A percentile compares a stretch with the other conserved stretches of the same genome.
These are phyloP conservation scores for Fagopyrum esculentum DNA, from an alignment of 148 eudicot genomes.

Conservation along the genomic window DNA sequence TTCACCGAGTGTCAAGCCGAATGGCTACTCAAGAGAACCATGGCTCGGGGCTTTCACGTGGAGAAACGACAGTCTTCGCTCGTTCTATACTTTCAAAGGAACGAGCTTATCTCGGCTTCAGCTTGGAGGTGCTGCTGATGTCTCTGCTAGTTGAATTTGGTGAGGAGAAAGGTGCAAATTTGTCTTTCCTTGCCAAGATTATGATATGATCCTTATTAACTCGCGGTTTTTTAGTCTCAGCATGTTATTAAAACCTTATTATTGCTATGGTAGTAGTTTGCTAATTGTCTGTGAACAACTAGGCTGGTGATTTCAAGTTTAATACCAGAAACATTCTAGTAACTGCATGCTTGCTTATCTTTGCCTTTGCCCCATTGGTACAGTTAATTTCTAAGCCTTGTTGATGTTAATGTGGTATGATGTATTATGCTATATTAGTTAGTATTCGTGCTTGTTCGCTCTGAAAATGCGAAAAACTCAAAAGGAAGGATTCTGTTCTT, in stretches of 20 bases:
- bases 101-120: conserved; percentile 78
- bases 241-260: background rate
- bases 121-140: conserved; percentile 80
- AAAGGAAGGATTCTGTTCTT: background rate
- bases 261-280: conserved; percentile 11
- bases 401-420: background rate
- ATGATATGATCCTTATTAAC: background rate
- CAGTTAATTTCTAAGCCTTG: conserved; percentile 13
- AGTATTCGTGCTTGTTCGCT: background rate
- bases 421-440: background rate
- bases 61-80: conserved; percentile 84
- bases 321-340: conserved; percentile 9
- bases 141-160: background rate
- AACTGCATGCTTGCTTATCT: background rate
- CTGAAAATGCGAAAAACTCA: background rate
- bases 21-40: conserved; percentile 75
- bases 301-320: conserved; percentile 11
- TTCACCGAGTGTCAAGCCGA: conserved; percentile 86
- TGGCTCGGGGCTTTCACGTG: conserved; percentile 67
- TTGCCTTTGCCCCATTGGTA: background rate
- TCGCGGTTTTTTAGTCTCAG: background rate
- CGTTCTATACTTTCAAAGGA: conserved; percentile 77
- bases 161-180: conserved; percentile 15
- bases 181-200: conserved; percentile 12
- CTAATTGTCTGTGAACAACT: conserved; percentile 9